Base-by-base conservation (phyloP, 2,329 filamentous ascomycete genomes). In the Exophiala sideris region DNA sequence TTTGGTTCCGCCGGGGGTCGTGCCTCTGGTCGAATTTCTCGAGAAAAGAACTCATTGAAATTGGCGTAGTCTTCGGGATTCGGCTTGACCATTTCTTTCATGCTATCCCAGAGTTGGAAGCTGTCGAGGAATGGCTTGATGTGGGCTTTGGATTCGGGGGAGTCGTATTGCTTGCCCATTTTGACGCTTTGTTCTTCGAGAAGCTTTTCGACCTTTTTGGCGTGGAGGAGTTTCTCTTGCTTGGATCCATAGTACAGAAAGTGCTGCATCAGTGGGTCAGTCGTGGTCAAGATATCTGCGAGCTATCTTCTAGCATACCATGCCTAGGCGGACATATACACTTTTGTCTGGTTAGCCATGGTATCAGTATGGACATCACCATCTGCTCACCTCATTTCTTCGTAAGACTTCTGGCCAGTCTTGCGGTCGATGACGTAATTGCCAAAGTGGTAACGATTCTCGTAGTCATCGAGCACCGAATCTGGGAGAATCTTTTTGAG, bases 31-130 rank as follows among this genome's bases (percentile, higher is more conserved):
- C 65, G 66, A 46, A 75, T 66, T 50, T 71, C 68, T 8, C 51
- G 45, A 1, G 68, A 68, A 51, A 75, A 75, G 64, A 75, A 75
- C 2, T 70, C 70, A 56, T 75, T 75, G 68, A 75, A 75, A 5
- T 60, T 73, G 16, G 61, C 60, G 59, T 75, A 75, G 36, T 69
- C 66, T 8, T 50, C 59, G 6, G 67, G 67, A 58, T 75, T 68
- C 1, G 71, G 70, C 59, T 73, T 56, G 44, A 53, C 54, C 54
- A 75, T 61, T 39, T 75, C 68, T 1, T 50, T 14, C 45, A 75
- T 56, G 5, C 53, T 63, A 11, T 60, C 52, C 50, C 67, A 57
- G 32, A 75, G 58, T 2, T 65, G 48, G 57, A 75, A 75, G 49
- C 63, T 66, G 33, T 72, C 59, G 50, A 75, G 71, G 59, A 75